Evolutionary conservation across 441 rosid species (phyloP).

Genomic region (Syzygium syzygioides): DNA sequence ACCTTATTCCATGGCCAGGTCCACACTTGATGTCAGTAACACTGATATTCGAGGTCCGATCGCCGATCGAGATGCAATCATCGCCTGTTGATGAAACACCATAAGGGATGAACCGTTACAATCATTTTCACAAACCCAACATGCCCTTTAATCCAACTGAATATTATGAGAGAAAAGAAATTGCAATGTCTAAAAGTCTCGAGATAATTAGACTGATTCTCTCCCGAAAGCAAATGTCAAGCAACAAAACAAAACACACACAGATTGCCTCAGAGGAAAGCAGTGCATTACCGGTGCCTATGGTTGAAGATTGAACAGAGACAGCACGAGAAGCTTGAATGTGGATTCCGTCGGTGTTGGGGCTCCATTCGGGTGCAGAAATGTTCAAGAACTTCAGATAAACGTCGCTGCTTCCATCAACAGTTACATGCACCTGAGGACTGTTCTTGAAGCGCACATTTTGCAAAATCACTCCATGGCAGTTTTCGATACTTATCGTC

Average conservation of each 20-base stretch:
- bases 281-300: not conserved
- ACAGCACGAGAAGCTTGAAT: not conserved
- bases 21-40: not conserved
- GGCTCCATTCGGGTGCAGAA: not conserved
- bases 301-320: not conserved
- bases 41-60: not conserved
- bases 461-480: not conserved
- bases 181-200: not conserved
- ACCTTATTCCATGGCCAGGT: constrained; percentile 10
- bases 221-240: not conserved
- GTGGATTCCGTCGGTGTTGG: constrained; percentile 10
- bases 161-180: not conserved
- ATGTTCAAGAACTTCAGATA: not conserved
- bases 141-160: not conserved
- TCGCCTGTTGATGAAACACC: not conserved
- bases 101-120: not conserved
- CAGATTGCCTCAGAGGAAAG: not conserved
- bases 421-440: not conserved
- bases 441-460: not conserved
- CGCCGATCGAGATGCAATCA: constrained; percentile 2
- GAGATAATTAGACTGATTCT: not conserved
- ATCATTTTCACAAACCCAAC: not conserved
- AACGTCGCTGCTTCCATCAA: not conserved
- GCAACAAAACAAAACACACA: not conserved
- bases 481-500: not conserved